A percentile compares a stretch with the other conserved stretches of the same genome.
phyloP scores from a whole-genome alignment of 2,329 filamentous ascomycete genomes.

The Ascochyta pisi region DNA sequence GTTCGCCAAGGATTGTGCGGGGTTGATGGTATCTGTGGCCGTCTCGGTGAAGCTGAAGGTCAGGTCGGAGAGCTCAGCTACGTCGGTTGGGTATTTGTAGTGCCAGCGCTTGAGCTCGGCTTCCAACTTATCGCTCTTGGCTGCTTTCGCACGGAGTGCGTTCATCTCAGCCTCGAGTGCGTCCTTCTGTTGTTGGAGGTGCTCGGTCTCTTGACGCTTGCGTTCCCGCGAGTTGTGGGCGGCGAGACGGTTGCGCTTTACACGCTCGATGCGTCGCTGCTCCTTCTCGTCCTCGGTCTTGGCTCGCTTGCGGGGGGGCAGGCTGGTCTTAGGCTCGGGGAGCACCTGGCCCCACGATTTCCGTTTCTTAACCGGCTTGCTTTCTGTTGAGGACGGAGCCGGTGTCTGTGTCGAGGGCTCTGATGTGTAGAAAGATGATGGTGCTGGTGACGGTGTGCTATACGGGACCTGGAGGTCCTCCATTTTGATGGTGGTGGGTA shows the following conservation, averaged over 20 bases:
- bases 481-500: constrained; percentile 51
- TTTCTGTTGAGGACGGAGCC: constrained; percentile 28
- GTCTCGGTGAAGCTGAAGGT: constrained; percentile 31
- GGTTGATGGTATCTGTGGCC: constrained; percentile 41
- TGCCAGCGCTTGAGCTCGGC: constrained; percentile 54
- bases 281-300: constrained; percentile 99
- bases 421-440: constrained; percentile 25
- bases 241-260: constrained; percentile 93
- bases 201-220: constrained; percentile 89
- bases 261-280: constrained; percentile 94
- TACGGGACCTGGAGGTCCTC: constrained; percentile 48
- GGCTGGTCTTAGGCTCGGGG: constrained; percentile 93
- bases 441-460: constrained; percentile 30
- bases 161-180: constrained; percentile 70
- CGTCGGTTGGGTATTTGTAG: constrained; percentile 41
- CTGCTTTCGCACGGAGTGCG: constrained; percentile 57
- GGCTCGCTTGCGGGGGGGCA: constrained; percentile 93
- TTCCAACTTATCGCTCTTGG: constrained; percentile 58
- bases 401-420: constrained; percentile 29
- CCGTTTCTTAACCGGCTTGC: constrained; percentile 83
- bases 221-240: constrained; percentile 96
- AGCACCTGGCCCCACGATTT: constrained; percentile 99
- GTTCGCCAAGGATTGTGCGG: constrained; percentile 42
- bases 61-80: constrained; percentile 28
- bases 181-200: constrained; percentile 71